A percentile compares a stretch with the other conserved stretches of the same genome.
Evolutionary conservation across 1,284 basidiomycete species (phyloP).

Genomic region (Uromyces viciae-fabae): DNA sequence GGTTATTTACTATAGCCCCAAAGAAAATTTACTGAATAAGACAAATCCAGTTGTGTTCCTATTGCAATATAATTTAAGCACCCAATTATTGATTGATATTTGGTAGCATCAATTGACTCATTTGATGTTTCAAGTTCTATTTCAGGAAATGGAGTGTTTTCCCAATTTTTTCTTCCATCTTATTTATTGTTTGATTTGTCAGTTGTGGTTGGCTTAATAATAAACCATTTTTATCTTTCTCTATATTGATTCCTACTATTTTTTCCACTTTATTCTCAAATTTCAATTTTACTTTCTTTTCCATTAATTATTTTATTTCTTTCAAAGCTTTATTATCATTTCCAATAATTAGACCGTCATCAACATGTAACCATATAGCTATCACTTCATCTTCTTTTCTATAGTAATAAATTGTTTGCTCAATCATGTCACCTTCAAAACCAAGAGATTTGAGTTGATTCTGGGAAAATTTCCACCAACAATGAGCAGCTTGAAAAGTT

Average conservation of each 20-base stretch:
- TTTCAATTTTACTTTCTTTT: not conserved
- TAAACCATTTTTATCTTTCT: not conserved
- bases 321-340: not conserved
- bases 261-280: not conserved
- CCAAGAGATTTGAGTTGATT: not conserved
- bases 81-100: not conserved
- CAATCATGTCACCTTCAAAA: not conserved
- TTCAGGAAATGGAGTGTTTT: not conserved
- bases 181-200: not conserved
- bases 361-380: not conserved
- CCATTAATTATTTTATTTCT: not conserved
- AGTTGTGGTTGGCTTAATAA: not conserved
- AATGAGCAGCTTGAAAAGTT: not conserved
- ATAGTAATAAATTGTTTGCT: not conserved
- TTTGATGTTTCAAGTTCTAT: too few species aligned
- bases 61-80: not conserved
- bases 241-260: not conserved
- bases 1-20: not conserved
- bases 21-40: not conserved
- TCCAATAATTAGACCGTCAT: not conserved
- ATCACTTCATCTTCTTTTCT: not conserved
- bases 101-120: not conserved
- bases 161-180: not conserved
- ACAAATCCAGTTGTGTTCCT: not conserved
- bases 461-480: conserved; percentile 19